phyloP scores from a whole-genome alignment of 768 basidiomycete species.

The Leccinum broughii region DNA sequence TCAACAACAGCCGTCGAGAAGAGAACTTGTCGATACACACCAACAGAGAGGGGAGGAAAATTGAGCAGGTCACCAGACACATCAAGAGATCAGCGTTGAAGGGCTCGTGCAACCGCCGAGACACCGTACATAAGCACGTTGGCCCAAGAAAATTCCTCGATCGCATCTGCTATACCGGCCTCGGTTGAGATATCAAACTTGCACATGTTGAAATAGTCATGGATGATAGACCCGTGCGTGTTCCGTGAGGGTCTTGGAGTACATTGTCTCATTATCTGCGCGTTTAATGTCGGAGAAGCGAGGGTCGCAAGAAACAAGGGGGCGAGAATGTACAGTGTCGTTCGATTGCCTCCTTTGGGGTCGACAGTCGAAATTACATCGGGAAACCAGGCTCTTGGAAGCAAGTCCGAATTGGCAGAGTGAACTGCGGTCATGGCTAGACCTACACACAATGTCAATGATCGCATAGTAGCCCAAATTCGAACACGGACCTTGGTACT shows the following conservation, averaged over 20 bases:
- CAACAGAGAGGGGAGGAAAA: slow-evolving; percentile 52
- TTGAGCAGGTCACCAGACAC: slow-evolving; percentile 67
- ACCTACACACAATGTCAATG: slow-evolving; percentile 39
- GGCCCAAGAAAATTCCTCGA: slow-evolving; percentile 64
- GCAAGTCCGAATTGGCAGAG: slow-evolving; percentile 12
- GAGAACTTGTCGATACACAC: slow-evolving; percentile 33
- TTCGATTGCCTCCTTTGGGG: slow-evolving; percentile 18
- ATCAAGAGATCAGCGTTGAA: slow-evolving; percentile 73
- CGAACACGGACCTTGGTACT: slow-evolving; percentile 50
- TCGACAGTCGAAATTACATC: slow-evolving; percentile 17
- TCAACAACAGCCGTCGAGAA: slow-evolving; percentile 29
- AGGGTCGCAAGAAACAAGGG: slow-evolving; percentile 53
- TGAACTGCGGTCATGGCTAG: slow-evolving; percentile 51
- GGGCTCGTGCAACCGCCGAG: slow-evolving; percentile 49
- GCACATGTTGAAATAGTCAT: slow-evolving; percentile 48
- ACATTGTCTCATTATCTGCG: slow-evolving; percentile 34
- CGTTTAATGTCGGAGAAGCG: slow-evolving; percentile 28
- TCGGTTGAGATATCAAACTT: slow-evolving; percentile 39
- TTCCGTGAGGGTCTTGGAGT: slow-evolving; percentile 26
- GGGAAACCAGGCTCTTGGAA: slow-evolving; percentile 26
- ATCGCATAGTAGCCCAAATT: slow-evolving; percentile 39
- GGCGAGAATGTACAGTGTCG: slow-evolving; percentile 48
- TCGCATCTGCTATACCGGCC: slow-evolving; percentile 45
- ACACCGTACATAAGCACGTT: slow-evolving; percentile 52
- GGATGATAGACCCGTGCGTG: slow-evolving; percentile 37